Evolutionary conservation across 768 basidiomycete species (phyloP), one percentile per base, ranked within the genome.

Genomic region (Coprinopsis marcescibilis): DNA sequence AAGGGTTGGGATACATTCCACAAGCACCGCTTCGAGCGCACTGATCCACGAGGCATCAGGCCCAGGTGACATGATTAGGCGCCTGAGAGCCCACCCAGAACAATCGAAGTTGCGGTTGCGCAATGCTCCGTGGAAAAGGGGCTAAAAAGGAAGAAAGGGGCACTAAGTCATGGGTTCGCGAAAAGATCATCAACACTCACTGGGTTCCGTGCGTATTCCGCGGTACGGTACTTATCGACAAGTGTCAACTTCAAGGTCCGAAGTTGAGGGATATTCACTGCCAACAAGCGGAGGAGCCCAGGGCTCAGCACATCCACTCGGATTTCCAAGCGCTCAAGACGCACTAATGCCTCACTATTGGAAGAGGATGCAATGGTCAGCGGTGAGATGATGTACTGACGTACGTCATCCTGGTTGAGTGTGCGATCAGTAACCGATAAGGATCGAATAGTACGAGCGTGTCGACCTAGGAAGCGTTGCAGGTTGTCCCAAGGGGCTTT

Each of bases 351-450:
- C 11, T 26, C 12, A 17, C 29, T 30, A 21, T 43, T 29, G 11
- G 36, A 35, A 19, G 26, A 20, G 14, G 41, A 13, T 3, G 42
- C 12, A 27, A 37, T 32, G 30, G 43, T 26, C 30, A 67, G 57
- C 26, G 42, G 45, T 4, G 52, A 45, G 17, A 72, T 60, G n/a
- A 70, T 27, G 17, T 15, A 52, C 2, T 43, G 39, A 15, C 43
- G 45, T 19, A 75, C 47, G 33, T 72, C 69, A 11, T 55, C 40
- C 34, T 49, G 52, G 10, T 50, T 57, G 14, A 75, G 59, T 1
- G 56, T 52, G 20, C 70, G 60, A 43, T 71, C 71, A n/a, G 63
- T 64, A 29, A 75, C 59, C 27, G 56, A 60, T 20, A 75, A 54
- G 3, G 60, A 60, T 20, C 58, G 51, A 32, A 69, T 60, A 6